These are phyloP conservation scores for Termitomyces sp. DNA, from an alignment of 768 basidiomycete species.

Conservation along the genomic window DNA sequence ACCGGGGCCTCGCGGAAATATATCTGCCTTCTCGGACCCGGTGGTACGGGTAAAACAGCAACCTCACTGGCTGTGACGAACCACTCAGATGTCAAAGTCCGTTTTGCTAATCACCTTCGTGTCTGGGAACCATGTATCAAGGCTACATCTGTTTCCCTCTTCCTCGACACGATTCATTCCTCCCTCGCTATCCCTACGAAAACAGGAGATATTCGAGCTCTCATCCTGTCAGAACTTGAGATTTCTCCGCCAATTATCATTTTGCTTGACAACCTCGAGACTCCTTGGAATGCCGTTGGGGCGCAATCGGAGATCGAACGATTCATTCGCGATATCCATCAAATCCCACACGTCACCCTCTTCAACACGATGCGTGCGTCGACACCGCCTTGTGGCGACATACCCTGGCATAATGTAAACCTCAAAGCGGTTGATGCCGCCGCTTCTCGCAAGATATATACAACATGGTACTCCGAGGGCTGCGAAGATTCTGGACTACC, in stretches of 20 bases:
- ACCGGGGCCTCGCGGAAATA: conserved; percentile 6
- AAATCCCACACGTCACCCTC: conserved; percentile 20
- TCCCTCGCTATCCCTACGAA: conserved; percentile 18
- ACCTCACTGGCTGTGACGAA: conserved; percentile 28
- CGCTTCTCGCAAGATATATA: conserved; percentile 18
- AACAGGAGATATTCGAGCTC: conserved; percentile 15
- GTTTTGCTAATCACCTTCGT: conserved; percentile 16
- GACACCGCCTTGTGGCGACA: conserved; percentile 20
- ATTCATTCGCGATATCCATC: conserved; percentile 14
- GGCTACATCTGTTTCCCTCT: conserved; percentile 19
- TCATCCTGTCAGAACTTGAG: conserved; percentile 19
- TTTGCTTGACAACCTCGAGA: conserved; percentile 37
- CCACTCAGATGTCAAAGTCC: conserved; percentile 14
- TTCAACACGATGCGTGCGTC: conserved; percentile 25
- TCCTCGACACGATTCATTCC: conserved; percentile 18
- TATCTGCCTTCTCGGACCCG: conserved; percentile 22
- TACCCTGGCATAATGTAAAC: conserved; percentile 19
- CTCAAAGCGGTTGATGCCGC: conserved; percentile 14
- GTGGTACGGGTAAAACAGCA: conserved; percentile 37
- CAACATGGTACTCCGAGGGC: conserved; percentile 14
- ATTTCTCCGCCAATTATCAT: conserved; percentile 23
- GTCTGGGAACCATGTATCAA: conserved; percentile 31
- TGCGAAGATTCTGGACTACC: conserved; percentile 17
- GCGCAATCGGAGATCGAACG: conserved; percentile 18
- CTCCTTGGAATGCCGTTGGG: conserved; percentile 25